phyloP scores from a whole-genome alignment of 257 asterid species.

The Voacanga thouarsii region DNA sequence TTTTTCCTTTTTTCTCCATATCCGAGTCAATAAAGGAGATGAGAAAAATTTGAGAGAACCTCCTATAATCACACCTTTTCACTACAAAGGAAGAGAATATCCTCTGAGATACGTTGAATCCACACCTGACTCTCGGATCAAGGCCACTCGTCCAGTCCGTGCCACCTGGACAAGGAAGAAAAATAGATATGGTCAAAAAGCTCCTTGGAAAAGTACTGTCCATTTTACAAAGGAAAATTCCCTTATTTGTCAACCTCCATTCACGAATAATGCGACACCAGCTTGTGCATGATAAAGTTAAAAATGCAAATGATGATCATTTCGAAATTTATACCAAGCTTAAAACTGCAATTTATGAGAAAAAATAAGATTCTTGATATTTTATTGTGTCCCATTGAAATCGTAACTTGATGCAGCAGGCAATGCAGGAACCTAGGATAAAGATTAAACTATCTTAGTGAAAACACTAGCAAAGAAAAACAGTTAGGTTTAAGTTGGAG shows the following conservation, averaged over 20 bases:
- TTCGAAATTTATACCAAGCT: background rate
- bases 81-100: slow-evolving; percentile 49
- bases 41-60: background rate
- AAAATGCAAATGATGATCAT: too few species aligned
- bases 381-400: too few species aligned
- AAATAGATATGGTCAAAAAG: slow-evolving; percentile 1
- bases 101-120: slow-evolving; percentile 77
- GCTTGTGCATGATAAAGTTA: background rate
- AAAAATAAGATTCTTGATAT: background rate
- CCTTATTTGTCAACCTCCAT: background rate
- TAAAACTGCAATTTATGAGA: background rate
- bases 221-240: background rate
- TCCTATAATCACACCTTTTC: background rate
- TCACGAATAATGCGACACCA: background rate
- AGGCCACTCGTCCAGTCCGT: slow-evolving; percentile 80
- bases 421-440: too few species aligned
- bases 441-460: too few species aligned
- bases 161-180: slow-evolving; percentile 53
- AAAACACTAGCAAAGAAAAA: too few species aligned
- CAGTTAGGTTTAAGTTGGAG: too few species aligned
- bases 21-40: background rate
- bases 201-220: background rate
- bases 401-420: too few species aligned
- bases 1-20: background rate
- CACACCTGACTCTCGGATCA: slow-evolving; percentile 80